Percentiles rank a stretch among this genome's conserved stretches.
These are phyloP conservation scores for Henckelia pumila DNA, from an alignment of 257 asterid species.

Conservation along the genomic window DNA sequence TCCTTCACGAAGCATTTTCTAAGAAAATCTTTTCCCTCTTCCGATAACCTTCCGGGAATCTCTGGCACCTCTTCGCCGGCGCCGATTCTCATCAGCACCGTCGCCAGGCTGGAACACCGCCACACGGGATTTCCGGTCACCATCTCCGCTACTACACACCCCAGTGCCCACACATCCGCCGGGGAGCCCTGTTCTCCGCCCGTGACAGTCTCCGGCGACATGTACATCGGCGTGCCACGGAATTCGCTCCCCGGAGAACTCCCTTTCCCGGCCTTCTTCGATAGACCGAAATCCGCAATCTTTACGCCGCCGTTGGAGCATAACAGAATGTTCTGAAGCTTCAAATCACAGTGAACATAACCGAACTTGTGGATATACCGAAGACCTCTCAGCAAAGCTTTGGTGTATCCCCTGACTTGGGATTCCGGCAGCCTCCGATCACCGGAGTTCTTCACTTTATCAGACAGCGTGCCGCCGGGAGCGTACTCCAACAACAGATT, in stretches of 20 bases:
- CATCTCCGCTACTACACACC: slow-evolving; percentile 79
- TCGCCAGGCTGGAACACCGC: slow-evolving; percentile 49
- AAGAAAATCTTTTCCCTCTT: slow-evolving; percentile 64
- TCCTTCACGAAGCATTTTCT: slow-evolving; percentile 56
- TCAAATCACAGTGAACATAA: slow-evolving; percentile 82
- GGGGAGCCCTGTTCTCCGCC: slow-evolving; percentile 58
- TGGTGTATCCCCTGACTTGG: slow-evolving; percentile 46
- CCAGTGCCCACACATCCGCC: slow-evolving; percentile 88
- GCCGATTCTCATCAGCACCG: slow-evolving; percentile 63
- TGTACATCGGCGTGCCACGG: slow-evolving; percentile 88
- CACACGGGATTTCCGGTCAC: slow-evolving; percentile 57
- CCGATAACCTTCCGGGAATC: slow-evolving; percentile 50
- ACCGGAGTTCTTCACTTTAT: slow-evolving; percentile 35
- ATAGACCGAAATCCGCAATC: slow-evolving; percentile 87
- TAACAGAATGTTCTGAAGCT: slow-evolving; percentile 74
- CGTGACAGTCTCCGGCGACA: slow-evolving; percentile 88
- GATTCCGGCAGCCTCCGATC: slow-evolving; percentile 38
- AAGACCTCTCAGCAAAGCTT: slow-evolving; percentile 53
- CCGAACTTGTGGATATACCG: slow-evolving; percentile 56
- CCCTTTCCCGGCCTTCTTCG: slow-evolving; percentile 38
- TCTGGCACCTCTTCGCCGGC: slow-evolving; percentile 61
- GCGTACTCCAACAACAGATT: slow-evolving; percentile 81
- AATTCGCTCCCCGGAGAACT: slow-evolving; percentile 32
- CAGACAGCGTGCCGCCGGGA: slow-evolving; percentile 60
- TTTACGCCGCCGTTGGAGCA: slow-evolving; percentile 38